Conservation (phyloP, 805 yeast species). For the Limtongia smithiae region DNA sequence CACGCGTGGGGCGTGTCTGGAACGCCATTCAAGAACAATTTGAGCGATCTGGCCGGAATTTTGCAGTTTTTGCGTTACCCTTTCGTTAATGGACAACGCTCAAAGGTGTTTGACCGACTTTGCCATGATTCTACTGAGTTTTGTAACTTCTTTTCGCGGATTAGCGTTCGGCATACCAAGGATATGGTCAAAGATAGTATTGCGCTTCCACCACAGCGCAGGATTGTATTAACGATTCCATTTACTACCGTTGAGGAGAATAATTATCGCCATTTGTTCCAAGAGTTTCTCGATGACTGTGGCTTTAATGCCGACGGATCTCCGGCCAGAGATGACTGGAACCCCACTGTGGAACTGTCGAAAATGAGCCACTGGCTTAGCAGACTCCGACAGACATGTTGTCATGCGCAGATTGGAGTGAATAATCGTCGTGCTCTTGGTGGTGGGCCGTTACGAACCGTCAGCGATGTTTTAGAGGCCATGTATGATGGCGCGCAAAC, state of each 20-base stretch:
- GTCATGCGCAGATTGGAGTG: constrained; percentile 55
- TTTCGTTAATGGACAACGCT: constrained; percentile 43
- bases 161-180: constrained; percentile 79
- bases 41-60: constrained; percentile 67
- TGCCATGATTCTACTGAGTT: constrained; percentile 44
- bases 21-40: constrained; percentile 71
- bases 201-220: constrained; percentile 69
- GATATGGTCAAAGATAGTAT: constrained; percentile 76
- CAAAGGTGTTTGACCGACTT: constrained; percentile 43
- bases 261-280: constrained; percentile 63
- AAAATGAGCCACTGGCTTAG: constrained; percentile 60
- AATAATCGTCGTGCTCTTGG: constrained; percentile 34
- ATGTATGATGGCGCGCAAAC: constrained; percentile 58
- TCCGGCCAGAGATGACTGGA: constrained; percentile 22
- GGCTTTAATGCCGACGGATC: constrained; percentile 36
- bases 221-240: constrained; percentile 66
- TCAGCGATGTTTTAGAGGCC: constrained; percentile 64
- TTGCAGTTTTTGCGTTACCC: constrained; percentile 71
- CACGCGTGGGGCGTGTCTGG: constrained; percentile 99
- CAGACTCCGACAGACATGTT: constrained; percentile 71
- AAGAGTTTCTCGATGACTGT: constrained; percentile 56
- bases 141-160: constrained; percentile 47
- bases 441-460: constrained; percentile 43
- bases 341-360: constrained; percentile 24
- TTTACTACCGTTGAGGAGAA: constrained; percentile 83